phyloP scores from a whole-genome alignment of 345 rosid species.

The Aurinia saxatilis region DNA sequence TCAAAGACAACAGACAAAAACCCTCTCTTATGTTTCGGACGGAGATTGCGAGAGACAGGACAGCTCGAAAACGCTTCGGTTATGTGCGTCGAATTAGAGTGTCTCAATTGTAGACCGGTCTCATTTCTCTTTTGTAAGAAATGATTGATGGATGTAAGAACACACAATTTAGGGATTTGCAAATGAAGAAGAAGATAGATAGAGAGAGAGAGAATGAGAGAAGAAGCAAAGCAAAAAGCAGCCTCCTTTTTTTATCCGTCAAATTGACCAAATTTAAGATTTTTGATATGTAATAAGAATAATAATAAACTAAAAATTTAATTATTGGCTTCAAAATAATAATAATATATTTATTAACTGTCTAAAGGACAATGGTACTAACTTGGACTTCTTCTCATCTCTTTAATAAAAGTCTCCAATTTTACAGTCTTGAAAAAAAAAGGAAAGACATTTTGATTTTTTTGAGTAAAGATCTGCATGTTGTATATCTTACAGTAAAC shows the following conservation, averaged over 20 bases:
- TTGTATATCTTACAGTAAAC: neutral
- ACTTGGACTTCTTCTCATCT: neutral
- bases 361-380: constrained; percentile 1
- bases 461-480: no score
- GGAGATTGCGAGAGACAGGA: constrained; percentile 11
- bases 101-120: neutral
- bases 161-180: constrained; percentile 19
- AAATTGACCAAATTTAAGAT: constrained; percentile 17
- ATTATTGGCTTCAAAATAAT: neutral
- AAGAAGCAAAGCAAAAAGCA: constrained; percentile 13
- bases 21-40: neutral
- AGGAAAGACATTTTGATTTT: neutral
- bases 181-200: neutral
- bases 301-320: no score
- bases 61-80: neutral
- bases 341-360: neutral
- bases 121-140: neutral
- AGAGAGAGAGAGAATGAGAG: constrained; percentile 10
- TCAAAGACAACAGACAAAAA: constrained; percentile 3
- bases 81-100: neutral
- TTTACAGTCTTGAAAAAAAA: neutral
- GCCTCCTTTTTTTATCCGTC: constrained; percentile 10
- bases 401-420: neutral
- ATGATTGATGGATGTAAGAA: neutral
- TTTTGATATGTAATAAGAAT: constrained; percentile 19